Percentiles rank a stretch among this genome's conserved stretches.
Evolutionary conservation across 1,139 yeast species (phyloP).

Genomic region (Kodamaea plutei): DNA sequence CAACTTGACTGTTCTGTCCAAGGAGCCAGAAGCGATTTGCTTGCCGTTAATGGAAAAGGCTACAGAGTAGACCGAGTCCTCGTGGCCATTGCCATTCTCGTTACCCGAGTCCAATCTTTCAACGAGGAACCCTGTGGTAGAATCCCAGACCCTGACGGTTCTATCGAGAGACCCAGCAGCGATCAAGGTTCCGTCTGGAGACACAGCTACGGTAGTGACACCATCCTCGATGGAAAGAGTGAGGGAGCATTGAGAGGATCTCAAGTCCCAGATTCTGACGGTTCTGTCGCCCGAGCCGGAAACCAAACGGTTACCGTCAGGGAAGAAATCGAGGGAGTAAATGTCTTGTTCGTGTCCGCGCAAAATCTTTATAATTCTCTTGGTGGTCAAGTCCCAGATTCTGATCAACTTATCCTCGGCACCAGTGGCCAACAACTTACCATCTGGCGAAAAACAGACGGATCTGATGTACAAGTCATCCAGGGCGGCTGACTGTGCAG

Average conservation of each 20-base stretch:
- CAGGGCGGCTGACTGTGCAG: conserved; percentile 42
- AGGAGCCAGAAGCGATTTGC: conserved; percentile 90
- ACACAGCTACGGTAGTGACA: conserved; percentile 94
- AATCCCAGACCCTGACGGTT: conserved; percentile 97
- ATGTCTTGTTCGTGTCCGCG: conserved; percentile 98
- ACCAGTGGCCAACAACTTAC: conserved; percentile 92
- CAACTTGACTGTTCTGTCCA: conserved; percentile 92
- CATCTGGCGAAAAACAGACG: conserved; percentile 96
- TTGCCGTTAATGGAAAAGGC: conserved; percentile 90
- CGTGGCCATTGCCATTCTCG: conserved; percentile 88
- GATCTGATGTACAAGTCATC: conserved; percentile 91
- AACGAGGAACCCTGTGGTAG: conserved; percentile 86
- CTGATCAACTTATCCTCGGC: conserved; percentile 96
- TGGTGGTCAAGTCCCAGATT: conserved; percentile 91
- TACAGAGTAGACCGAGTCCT: conserved; percentile 93
- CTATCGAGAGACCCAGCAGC: conserved; percentile 97
- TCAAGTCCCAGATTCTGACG: conserved; percentile 94
- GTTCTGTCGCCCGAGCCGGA: conserved; percentile 97
- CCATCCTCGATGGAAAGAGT: conserved; percentile 95
- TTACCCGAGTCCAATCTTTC: conserved; percentile 90
- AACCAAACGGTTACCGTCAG: conserved; percentile 89
- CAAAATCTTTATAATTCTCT: conserved; percentile 81
- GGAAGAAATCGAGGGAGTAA: conserved; percentile 92
- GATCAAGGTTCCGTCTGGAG: conserved; percentile 90
- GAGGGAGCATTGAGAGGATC: conserved; percentile 84